These are phyloP conservation scores for Linaria vulgaris DNA, from an alignment of 257 asterid species.

Conservation along the genomic window DNA sequence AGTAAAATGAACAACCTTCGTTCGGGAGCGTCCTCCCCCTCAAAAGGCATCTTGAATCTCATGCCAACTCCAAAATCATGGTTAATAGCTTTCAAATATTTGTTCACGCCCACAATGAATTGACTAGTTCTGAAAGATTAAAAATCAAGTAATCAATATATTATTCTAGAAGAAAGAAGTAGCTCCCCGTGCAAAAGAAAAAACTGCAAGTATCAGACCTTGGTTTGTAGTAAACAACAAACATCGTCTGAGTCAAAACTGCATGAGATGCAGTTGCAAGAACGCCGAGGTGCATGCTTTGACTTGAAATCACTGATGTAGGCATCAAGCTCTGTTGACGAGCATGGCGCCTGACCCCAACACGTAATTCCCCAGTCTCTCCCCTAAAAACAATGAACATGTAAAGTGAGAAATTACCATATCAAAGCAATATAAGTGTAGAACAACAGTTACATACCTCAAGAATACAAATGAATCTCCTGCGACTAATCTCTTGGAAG, in stretches of 20 bases:
- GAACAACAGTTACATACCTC: slow-evolving; percentile 16
- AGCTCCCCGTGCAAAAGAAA: background rate
- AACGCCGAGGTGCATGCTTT: slow-evolving; percentile 60
- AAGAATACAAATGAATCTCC: slow-evolving; percentile 55
- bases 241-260: slow-evolving; percentile 39
- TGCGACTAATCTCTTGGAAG: slow-evolving; percentile 54
- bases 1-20: slow-evolving; percentile 37
- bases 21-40: slow-evolving; percentile 54
- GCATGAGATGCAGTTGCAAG: slow-evolving; percentile 66
- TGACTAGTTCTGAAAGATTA: slow-evolving; percentile 42
- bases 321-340: slow-evolving; percentile 49
- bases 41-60: slow-evolving; percentile 60
- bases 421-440: no score
- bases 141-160: no score
- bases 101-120: slow-evolving; percentile 47
- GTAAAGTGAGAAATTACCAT: background rate
- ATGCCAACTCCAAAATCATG: slow-evolving; percentile 47
- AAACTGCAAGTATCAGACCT: slow-evolving; percentile 25
- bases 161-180: no score
- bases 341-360: slow-evolving; percentile 48
- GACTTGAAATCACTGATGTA: slow-evolving; percentile 58
- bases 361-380: slow-evolving; percentile 47
- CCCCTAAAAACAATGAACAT: slow-evolving; percentile 31
- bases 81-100: slow-evolving; percentile 40
- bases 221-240: slow-evolving; percentile 53